A percentile compares a stretch with the other conserved stretches of the same genome.
Conservation (phyloP, 495 filamentous ascomycete species). For the Tuber brumale region DNA sequence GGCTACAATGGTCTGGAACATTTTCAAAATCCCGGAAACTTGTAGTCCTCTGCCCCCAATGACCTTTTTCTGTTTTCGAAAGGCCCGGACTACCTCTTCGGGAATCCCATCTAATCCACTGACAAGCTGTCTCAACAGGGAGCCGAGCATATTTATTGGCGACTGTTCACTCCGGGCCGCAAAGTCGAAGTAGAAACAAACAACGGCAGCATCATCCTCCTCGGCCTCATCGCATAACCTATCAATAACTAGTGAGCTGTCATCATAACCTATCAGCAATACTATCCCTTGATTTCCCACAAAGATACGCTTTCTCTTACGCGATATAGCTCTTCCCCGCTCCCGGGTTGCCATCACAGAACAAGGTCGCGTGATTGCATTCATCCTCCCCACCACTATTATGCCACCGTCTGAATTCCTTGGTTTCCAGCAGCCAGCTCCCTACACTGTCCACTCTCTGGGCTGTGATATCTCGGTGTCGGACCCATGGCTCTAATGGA, state of each 20-base stretch:
- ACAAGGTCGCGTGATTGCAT: not conserved
- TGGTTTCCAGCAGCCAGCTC: not conserved
- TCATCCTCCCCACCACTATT: not conserved
- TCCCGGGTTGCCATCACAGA: not conserved
- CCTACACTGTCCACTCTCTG: not conserved
- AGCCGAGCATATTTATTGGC: not conserved
- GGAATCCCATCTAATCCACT: not conserved
- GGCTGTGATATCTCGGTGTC: not conserved
- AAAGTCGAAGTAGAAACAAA: too few relatives aligned
- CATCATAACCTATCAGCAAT: not conserved
- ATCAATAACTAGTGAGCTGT: too few relatives aligned
- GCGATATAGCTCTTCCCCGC: not conserved
- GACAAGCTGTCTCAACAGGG: not conserved
- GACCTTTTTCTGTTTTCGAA: not conserved
- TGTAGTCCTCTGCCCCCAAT: not conserved
- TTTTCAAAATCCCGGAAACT: not conserved
- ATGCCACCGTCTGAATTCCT: not conserved
- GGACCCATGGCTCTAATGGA: not conserved
- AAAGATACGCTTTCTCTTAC: not conserved
- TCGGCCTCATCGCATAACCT: too few relatives aligned
- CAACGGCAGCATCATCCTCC: too few relatives aligned
- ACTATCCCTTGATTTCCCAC: not conserved
- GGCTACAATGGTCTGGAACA: too few relatives aligned
- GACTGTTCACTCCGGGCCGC: too few relatives aligned
- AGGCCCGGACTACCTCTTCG: not conserved